Conservation (phyloP, 305 asterid species). For the Fraxinus floribunda region DNA sequence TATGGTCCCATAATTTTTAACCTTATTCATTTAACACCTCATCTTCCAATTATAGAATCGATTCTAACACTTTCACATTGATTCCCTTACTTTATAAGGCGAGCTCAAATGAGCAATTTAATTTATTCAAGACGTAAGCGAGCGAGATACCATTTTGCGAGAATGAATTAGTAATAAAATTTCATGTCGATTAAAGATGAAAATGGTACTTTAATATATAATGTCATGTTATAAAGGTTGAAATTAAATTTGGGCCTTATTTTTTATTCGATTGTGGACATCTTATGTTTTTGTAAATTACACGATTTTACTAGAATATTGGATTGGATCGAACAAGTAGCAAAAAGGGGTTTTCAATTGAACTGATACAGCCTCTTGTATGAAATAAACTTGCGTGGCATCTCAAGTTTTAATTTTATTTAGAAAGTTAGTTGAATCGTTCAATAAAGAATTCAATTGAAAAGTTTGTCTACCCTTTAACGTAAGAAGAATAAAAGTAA, state of each 20-base stretch:
- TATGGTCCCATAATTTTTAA: not conserved
- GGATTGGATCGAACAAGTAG: not conserved
- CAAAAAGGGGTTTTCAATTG: not conserved
- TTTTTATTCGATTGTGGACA: not conserved
- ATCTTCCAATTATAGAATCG: not conserved
- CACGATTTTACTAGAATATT: too few relatives aligned
- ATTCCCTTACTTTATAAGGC: not conserved
- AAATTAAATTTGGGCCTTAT: not conserved
- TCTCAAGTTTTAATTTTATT: not conserved
- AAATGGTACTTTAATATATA: not conserved
- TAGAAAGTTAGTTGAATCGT: not conserved
- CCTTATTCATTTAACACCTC: slow-evolving; percentile 8
- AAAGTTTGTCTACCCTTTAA: not conserved
- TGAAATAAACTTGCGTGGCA: not conserved
- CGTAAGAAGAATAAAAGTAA: not conserved
- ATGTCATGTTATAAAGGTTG: not conserved
- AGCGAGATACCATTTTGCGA: not conserved
- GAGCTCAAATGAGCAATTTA: not conserved
- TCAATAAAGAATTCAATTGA: not conserved
- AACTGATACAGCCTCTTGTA: not conserved
- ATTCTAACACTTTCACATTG: not conserved
- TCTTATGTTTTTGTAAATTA: too few relatives aligned
- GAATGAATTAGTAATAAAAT: not conserved
- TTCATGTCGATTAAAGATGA: not conserved
- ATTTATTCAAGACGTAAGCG: not conserved